A percentile compares a stretch with the other conserved stretches of the same genome.
These are phyloP conservation scores for Phlebiopsis flavidoalba DNA, from an alignment of 768 basidiomycete genomes.

Conservation along the genomic window DNA sequence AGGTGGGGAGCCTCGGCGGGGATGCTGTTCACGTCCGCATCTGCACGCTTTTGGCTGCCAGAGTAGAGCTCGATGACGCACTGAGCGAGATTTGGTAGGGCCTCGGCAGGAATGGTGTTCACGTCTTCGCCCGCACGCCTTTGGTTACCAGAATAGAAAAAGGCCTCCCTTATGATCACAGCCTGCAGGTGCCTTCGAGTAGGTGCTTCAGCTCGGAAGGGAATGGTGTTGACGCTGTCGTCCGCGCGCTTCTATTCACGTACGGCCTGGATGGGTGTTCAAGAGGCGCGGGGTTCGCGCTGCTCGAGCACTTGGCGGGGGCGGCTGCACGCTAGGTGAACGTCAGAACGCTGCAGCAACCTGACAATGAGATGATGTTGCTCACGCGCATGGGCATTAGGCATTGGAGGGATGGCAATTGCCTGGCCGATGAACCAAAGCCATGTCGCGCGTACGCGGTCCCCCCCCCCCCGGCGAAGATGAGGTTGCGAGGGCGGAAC, in stretches of 20 bases:
- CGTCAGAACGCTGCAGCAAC: not conserved
- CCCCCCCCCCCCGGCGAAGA: too few species aligned
- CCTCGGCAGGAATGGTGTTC: constrained; percentile 27
- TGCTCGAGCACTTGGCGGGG: constrained; percentile 15
- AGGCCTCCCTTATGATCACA: too few species aligned
- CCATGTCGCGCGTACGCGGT: constrained; percentile 35
- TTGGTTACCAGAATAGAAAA: constrained; percentile 13
- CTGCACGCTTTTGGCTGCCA: not conserved
- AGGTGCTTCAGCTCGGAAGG: constrained; percentile 13
- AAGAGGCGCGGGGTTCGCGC: constrained; percentile 30
- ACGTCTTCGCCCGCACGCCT: constrained; percentile 8
- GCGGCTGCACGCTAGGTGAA: constrained; percentile 12
- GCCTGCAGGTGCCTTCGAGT: too few species aligned
- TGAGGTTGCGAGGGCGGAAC: constrained; percentile 37
- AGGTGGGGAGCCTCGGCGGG: constrained; percentile 21
- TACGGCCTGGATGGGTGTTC: constrained; percentile 42
- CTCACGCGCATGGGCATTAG: constrained; percentile 37
- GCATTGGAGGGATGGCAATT: constrained; percentile 35
- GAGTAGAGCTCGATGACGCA: constrained; percentile 25
- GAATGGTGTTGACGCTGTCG: constrained; percentile 23
- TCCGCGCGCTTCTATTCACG: constrained; percentile 22
- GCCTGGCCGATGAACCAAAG: constrained; percentile 42
- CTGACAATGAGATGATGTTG: not conserved
- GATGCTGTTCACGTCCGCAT: constrained; percentile 20
- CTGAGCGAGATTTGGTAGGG: constrained; percentile 26